These are phyloP conservation scores for Bjerkandera adusta DNA, from an alignment of 1,284 basidiomycete genomes.

Conservation along the genomic window DNA sequence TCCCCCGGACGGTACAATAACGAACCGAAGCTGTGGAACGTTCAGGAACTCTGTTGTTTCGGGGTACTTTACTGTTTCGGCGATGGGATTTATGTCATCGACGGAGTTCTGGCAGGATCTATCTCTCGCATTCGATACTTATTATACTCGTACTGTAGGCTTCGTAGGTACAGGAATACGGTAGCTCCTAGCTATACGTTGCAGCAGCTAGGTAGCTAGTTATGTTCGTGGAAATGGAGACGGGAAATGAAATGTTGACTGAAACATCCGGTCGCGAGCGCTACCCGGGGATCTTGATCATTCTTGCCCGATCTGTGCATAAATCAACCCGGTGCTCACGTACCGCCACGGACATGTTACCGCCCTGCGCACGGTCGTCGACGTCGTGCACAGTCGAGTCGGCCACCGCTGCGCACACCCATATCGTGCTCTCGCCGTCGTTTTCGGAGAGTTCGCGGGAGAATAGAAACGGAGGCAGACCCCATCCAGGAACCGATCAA, in stretches of 20 bases:
- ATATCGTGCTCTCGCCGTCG: neutral
- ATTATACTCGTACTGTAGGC: no score
- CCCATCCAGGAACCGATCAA: conserved; percentile 12
- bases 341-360: neutral
- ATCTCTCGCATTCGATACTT: neutral
- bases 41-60: no score
- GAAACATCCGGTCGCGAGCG: neutral
- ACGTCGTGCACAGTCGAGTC: neutral
- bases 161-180: no score
- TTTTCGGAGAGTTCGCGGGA: neutral
- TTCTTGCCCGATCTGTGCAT: neutral
- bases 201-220: neutral
- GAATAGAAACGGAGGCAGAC: conserved; percentile 3
- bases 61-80: neutral
- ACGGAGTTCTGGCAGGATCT: neutral
- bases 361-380: neutral
- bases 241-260: neutral
- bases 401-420: neutral
- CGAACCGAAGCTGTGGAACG: no score
- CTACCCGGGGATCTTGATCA: neutral
- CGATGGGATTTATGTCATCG: no score
- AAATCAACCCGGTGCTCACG: no score
- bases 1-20: no score
- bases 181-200: neutral
- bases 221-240: neutral